Evolutionary conservation across 805 yeast species (phyloP).

Genomic region (Candida orba): DNA sequence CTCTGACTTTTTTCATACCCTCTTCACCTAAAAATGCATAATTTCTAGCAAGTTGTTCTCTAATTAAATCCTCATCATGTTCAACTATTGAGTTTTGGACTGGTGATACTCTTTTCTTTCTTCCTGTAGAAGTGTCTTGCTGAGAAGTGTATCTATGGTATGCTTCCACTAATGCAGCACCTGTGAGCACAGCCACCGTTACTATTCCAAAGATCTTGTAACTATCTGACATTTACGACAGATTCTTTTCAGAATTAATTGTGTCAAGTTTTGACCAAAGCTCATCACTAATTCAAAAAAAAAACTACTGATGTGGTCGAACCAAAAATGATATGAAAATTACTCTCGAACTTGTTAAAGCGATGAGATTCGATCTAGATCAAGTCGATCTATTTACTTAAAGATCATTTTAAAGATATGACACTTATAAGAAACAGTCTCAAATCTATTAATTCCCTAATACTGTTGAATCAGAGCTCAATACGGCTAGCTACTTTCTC

Average conservation of each 20-base stretch:
- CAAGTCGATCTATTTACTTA: too few relatives aligned
- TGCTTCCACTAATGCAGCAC: conserved; percentile 13
- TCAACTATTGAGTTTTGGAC: conserved; percentile 2
- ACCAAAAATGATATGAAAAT: background rate
- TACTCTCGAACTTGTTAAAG: background rate
- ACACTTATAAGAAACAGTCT: background rate
- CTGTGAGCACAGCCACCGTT: conserved; percentile 5
- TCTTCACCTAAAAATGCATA: conserved; percentile 86
- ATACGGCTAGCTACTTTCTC: conserved; percentile 8
- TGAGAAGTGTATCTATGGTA: conserved; percentile 12
- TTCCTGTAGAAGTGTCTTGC: background rate
- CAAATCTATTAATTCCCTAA: too few relatives aligned
- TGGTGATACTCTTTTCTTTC: background rate
- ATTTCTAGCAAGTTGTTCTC: conserved; percentile 91
- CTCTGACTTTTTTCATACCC: conserved; percentile 69
- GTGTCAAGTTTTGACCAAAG: background rate
- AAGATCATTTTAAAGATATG: background rate
- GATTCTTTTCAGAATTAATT: too few relatives aligned
- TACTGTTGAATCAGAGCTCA: too few relatives aligned
- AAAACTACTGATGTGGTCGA: background rate
- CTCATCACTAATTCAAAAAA: background rate
- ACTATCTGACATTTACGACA: background rate
- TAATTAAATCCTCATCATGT: conserved; percentile 63
- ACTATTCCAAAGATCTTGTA: conserved; percentile 4
- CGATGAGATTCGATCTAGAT: background rate